These are phyloP conservation scores for Monosporozyma siamensis DNA, from an alignment of 805 yeast genomes.

Conservation along the genomic window DNA sequence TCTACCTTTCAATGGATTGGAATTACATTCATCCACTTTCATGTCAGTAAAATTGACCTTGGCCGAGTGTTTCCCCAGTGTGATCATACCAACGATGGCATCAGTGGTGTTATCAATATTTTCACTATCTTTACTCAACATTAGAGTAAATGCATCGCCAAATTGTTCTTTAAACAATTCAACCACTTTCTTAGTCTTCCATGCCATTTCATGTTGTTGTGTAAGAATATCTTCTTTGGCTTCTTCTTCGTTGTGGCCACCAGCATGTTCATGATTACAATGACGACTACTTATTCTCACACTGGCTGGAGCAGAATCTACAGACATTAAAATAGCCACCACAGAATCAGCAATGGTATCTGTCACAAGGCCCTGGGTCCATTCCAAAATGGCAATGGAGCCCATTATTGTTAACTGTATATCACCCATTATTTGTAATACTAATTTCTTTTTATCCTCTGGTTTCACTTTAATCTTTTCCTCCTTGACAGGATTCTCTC, in stretches of 20 bases:
- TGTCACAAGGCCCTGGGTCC: constrained; percentile 83
- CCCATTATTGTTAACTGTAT: constrained; percentile 42
- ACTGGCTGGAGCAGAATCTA: constrained; percentile 91
- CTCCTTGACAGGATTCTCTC: constrained; percentile 22
- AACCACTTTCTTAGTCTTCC: background rate
- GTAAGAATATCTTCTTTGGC: constrained; percentile 12
- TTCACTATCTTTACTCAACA: background rate
- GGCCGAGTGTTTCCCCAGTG: constrained; percentile 62
- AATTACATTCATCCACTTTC: constrained; percentile 56
- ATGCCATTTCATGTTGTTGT: constrained; percentile 5
- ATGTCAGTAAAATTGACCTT: constrained; percentile 53
- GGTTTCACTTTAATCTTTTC: constrained; percentile 3
- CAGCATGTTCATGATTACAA: background rate
- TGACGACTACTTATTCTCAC: constrained; percentile 76
- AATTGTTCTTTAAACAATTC: constrained; percentile 64
- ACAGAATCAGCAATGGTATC: constrained; percentile 94
- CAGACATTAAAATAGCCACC: constrained; percentile 80
- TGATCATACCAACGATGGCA: constrained; percentile 35
- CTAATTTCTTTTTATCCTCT: constrained; percentile 32
- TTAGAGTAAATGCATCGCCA: constrained; percentile 40
- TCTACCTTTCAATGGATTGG: constrained; percentile 71
- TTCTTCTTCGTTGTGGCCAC: no score
- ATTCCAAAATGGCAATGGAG: constrained; percentile 59
- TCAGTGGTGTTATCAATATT: constrained; percentile 23
- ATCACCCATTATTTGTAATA: constrained; percentile 54